A percentile compares a stretch with the other conserved stretches of the same genome.
Conservation (phyloP, 2,329 filamentous ascomycete species). For the Ophiostoma populinum region DNA sequence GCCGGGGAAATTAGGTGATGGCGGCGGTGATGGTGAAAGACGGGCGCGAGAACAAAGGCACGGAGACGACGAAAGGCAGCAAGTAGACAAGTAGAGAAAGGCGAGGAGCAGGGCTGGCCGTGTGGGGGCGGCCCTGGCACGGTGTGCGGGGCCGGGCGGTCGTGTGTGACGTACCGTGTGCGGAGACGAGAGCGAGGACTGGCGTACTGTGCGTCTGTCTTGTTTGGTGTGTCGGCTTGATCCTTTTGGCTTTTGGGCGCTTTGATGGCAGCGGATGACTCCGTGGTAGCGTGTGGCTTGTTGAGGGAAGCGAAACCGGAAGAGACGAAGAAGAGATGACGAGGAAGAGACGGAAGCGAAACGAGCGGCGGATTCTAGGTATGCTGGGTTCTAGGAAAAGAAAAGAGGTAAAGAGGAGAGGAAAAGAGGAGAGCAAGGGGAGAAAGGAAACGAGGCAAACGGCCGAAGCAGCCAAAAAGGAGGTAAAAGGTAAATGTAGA, state of each 20-base stretch:
- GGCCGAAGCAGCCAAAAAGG: background rate
- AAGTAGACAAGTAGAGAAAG: background rate
- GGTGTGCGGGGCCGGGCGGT: background rate
- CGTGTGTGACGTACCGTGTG: constrained; percentile 2
- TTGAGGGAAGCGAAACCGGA: background rate
- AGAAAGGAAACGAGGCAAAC: background rate
- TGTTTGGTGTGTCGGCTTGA: too few species aligned
- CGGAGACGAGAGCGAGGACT: background rate
- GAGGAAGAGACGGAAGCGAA: background rate
- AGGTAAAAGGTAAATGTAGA: background rate
- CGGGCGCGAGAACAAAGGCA: background rate
- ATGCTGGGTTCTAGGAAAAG: background rate
- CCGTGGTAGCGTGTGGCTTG: constrained; percentile 1
- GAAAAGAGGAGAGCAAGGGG: background rate
- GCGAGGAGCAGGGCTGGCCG: background rate
- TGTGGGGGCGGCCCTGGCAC: background rate
- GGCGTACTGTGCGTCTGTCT: too few species aligned
- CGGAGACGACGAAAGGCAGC: too few species aligned
- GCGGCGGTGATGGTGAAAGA: background rate
- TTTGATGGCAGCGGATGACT: too few species aligned
- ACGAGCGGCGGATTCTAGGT: background rate
- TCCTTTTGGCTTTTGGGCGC: too few species aligned
- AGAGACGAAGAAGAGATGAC: background rate
- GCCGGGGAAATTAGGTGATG: constrained; percentile 2
- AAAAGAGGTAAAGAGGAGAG: background rate